Base-by-base conservation (phyloP, 2,329 filamentous ascomycete genomes). In the Fusarium transvaalense region DNA sequence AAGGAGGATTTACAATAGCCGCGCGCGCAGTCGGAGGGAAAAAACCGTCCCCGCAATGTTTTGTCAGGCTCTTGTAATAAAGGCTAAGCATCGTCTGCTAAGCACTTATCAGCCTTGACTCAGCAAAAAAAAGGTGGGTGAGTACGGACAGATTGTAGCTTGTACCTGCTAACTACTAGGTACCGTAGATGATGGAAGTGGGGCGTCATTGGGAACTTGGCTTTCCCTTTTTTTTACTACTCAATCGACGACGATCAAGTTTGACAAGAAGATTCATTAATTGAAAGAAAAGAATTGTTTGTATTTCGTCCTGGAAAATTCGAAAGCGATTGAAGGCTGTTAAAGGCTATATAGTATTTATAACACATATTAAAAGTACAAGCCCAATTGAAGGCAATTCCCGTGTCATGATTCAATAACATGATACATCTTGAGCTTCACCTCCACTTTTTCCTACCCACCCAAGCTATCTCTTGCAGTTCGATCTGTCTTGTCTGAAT, bases 41-140 rank as follows among this genome's bases (percentile, higher is more conserved):
- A 29, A 27, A 31, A 15, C 8, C 12, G 41, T 32, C 31, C 56
- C 59, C 68, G 47, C 67, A 68, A 48, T 69, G 66, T 68, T 76
- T 76, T 76, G 75, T 76, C 75, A 76, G 74, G 71, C 65, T 76
- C 62, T 58, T 72, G 74, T 76, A 75, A 76, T 76, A 57, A 59
- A 55, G 35, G 53, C 64, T 65, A 56, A 51, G 60, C 50, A 51
- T 48, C 21, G 7, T 55, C 56, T 52, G 50, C 67, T 71, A 60
- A 62, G 64, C 68, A 60, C 65, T 50, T 52, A 69, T 69, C 64
- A 65, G 56, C 56, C 51, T 63, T 66, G 55, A 71, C 67, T 70
- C 67, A 70, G 67, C 67, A 70, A 34, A 37, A 19, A 19, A 23
- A 50, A 27, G 21, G n/a, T 6, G 31, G 27, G 21, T 17, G 19